A percentile compares a stretch with the other conserved stretches of the same genome.
Evolutionary conservation across 257 asterid species (phyloP).

Genomic region (Eustoma russellianum): DNA sequence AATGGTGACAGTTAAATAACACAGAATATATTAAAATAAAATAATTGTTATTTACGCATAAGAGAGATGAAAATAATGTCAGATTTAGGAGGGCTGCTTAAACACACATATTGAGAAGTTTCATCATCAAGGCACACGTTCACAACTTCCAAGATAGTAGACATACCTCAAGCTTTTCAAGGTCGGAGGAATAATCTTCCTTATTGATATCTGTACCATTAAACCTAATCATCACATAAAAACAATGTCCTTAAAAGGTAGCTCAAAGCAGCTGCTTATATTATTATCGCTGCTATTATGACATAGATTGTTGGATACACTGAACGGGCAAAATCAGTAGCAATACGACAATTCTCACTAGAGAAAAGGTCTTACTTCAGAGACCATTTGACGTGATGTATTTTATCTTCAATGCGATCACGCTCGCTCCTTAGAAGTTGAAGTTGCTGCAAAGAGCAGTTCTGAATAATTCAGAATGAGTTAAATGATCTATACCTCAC

Average conservation of each 20-base stretch:
- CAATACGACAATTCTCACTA: neutral
- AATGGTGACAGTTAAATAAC: too few relatives aligned
- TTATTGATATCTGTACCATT: conserved; percentile 28
- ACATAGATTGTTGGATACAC: too few relatives aligned
- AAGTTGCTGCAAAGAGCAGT: conserved; percentile 52
- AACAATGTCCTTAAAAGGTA: neutral
- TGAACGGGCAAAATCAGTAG: neutral
- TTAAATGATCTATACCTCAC: too few relatives aligned
- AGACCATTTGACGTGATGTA: conserved; percentile 81
- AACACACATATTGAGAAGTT: neutral
- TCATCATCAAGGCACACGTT: neutral
- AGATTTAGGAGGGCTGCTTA: too few relatives aligned
- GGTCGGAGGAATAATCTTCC: conserved; percentile 39
- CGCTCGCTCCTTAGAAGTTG: conserved; percentile 67
- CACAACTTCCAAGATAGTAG: neutral
- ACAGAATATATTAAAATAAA: too few relatives aligned
- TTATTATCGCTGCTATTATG: too few relatives aligned
- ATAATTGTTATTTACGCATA: too few relatives aligned
- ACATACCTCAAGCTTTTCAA: conserved; percentile 66
- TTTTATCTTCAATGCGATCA: conserved; percentile 73
- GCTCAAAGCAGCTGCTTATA: too few relatives aligned
- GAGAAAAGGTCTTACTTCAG: conserved; percentile 39
- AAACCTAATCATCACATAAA: conserved; percentile 38
- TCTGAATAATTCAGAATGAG: neutral
- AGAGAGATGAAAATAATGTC: too few relatives aligned